Evolutionary conservation across 225 moss, liverwort and hornwort species (phyloP), one percentile per base, ranked within the genome.

Genomic region (Polytrichum commune): DNA sequence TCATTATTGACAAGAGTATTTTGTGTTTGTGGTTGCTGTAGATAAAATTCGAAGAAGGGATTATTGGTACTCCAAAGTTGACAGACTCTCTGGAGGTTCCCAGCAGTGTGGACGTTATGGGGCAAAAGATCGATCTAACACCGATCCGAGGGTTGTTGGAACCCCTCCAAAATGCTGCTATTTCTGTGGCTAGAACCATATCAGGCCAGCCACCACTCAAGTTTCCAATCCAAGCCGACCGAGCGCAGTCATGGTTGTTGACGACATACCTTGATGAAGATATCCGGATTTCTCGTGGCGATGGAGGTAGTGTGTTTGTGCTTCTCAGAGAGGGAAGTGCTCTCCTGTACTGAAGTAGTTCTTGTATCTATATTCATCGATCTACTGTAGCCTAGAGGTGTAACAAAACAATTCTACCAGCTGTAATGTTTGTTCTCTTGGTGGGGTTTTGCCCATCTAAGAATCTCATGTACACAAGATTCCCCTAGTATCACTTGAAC

Each of bases 1-100:
- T 26, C 19, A 23, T 27, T 46, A 46, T 13, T 46, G 46, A 46
- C 13, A 46, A 46, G 16, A 46, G 4, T 4, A 46, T 13, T 46
- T 46, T 13, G 46, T 46, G 46, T 46, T 13, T 67, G 26, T 68
- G 70, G 54, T 74, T 55, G 54, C 22, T 86, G 24, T 65, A 97
- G 96, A 91, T 97, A 1, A 97, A 94, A 65, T 97, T 97, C 62
- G 93, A 94, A 85, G 94, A 97, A 70, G 97, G 97, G 28, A 66
- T 85, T 9, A 91, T 97, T 55, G 85, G 91, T 8, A 85, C 92
- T 27, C 97, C 97, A 22, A 88, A 97, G 75, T 71, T 97, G 64
- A 83, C 91, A 20, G 84, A 88, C 29, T 84, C 91, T 23, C 68
- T 84, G 19, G 89, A 82, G 66, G 82, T 97, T 56, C 97, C 97